A percentile compares a stretch with the other conserved stretches of the same genome.
Conservation (phyloP, 2,329 filamentous ascomycete species). For the Zymoseptoria crescenta region DNA sequence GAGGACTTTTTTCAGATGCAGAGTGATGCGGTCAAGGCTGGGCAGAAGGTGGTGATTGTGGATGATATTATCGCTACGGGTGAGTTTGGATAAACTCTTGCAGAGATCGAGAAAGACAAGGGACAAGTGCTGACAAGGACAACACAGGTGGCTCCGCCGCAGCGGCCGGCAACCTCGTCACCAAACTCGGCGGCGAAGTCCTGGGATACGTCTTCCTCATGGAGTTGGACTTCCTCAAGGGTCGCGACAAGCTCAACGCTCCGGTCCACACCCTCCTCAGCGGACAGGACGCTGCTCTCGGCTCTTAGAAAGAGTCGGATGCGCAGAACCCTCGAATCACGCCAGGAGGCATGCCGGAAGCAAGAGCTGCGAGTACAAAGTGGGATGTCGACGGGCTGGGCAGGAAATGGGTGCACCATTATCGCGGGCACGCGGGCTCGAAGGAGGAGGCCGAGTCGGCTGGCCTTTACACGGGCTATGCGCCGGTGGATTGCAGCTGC, state of each 20-base stretch:
- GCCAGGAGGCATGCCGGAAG: not conserved
- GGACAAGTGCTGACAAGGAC: not conserved
- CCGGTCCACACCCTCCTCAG: constrained; percentile 77
- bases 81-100: constrained; percentile 42
- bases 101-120: not conserved
- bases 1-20: constrained; percentile 96
- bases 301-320: not conserved
- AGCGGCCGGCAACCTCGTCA: constrained; percentile 78
- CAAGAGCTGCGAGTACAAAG: not conserved
- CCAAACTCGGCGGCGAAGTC: constrained; percentile 76
- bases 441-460: not conserved
- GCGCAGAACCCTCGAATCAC: not conserved
- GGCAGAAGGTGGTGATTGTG: constrained; percentile 85
- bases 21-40: constrained; percentile 69
- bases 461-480: not conserved
- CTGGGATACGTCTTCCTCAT: constrained; percentile 92
- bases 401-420: not conserved
- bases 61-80: constrained; percentile 98
- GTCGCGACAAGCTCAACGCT: constrained; percentile 77
- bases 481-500: not conserved
- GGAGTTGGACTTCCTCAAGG: constrained; percentile 88
- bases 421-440: not conserved
- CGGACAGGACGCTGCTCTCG: constrained; percentile 45
- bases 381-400: not conserved
- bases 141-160: constrained; percentile 80